Evolutionary conservation across 2,329 filamentous ascomycete genomes (phyloP).

Genomic region (Aspergillus pseudoviridinutans): DNA sequence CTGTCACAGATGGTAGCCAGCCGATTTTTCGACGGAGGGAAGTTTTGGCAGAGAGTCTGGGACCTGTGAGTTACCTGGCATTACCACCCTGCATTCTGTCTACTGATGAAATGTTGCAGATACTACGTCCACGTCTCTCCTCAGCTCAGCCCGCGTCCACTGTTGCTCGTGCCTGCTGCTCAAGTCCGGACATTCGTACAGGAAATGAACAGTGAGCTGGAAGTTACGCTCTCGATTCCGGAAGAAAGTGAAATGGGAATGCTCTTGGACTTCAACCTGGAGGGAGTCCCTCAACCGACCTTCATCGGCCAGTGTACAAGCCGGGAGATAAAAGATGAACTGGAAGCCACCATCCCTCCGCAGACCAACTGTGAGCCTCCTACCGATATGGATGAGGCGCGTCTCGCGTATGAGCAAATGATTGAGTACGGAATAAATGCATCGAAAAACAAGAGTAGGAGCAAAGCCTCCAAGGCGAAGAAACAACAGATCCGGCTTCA

Average conservation of each 20-base stretch:
- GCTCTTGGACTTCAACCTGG: conserved; percentile 57
- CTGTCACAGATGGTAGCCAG: conserved; percentile 31
- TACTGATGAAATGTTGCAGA: conserved; percentile 36
- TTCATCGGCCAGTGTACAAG: conserved; percentile 60
- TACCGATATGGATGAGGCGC: conserved; percentile 8
- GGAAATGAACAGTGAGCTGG: conserved; percentile 56
- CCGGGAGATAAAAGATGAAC: conserved; percentile 37
- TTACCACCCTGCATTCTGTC: neutral
- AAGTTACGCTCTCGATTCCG: conserved; percentile 57
- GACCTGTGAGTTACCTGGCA: conserved; percentile 61
- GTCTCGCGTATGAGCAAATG: conserved; percentile 37
- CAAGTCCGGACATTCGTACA: conserved; percentile 65
- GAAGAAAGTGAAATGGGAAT: conserved; percentile 53
- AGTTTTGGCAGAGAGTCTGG: conserved; percentile 60
- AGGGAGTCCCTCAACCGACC: conserved; percentile 60
- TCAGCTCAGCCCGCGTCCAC: conserved; percentile 47
- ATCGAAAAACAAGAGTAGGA: conserved; percentile 45
- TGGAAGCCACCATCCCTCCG: conserved; percentile 34
- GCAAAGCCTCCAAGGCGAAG: conserved; percentile 46
- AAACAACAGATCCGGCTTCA: conserved; percentile 47
- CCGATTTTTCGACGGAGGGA: conserved; percentile 38
- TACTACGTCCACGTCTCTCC: conserved; percentile 62
- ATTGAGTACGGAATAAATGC: conserved; percentile 51
- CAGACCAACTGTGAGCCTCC: neutral
- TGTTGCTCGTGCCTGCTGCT: conserved; percentile 63